Base-by-base conservation (phyloP, 2,329 filamentous ascomycete genomes). In the Thermoascus crustaceus region DNA sequence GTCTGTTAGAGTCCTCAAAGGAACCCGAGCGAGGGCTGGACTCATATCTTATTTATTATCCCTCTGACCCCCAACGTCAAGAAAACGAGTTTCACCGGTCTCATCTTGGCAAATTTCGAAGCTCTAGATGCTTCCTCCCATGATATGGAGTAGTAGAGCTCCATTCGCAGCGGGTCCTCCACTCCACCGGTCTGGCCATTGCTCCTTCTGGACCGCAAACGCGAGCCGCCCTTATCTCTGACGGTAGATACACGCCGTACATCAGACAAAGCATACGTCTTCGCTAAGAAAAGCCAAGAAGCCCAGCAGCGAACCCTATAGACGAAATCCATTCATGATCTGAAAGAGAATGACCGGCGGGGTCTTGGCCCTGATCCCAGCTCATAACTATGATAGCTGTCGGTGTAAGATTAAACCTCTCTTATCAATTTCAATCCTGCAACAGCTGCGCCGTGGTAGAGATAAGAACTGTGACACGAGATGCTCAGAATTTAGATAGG, bases 151-250 rank as follows among this genome's bases (percentile, higher is more conserved):
- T n/a, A n/a, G n/a, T 8, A 16, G 18, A 17, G 18, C 26, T 17
- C 26, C 14, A 29, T 29, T 17, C 26, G 13, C 2, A 16, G 26
- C 14, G 13, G 26, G 26, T n/a, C 26, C 14, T 29, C 26, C 26
- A 17, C 26, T 29, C 26, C 26, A 29, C 26, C n/a, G 14, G 26
- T 17, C 26, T 18, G 14, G 26, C 26, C 26, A 9, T 29, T 29
- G 26, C 26, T 29, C 26, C 14, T 29, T 29, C 11, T 17, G 26
- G 26, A 13, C 5, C 14, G n/a, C 26, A 29, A 29, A 29, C 6
- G 26, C 26, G 26, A 29, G n/a, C 14, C 9, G 13, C n/a, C 26
- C 26, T 29, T 29, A 29, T 29, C 26, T 29, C 26, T 29, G 26
- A 29, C 26, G 4, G n/a, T 6, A 10, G 5, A 17, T 4, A 10